A percentile compares a stretch with the other conserved stretches of the same genome.
These are phyloP conservation scores for Tricholoma sp. DNA, from an alignment of 768 basidiomycete species.

Conservation along the genomic window DNA sequence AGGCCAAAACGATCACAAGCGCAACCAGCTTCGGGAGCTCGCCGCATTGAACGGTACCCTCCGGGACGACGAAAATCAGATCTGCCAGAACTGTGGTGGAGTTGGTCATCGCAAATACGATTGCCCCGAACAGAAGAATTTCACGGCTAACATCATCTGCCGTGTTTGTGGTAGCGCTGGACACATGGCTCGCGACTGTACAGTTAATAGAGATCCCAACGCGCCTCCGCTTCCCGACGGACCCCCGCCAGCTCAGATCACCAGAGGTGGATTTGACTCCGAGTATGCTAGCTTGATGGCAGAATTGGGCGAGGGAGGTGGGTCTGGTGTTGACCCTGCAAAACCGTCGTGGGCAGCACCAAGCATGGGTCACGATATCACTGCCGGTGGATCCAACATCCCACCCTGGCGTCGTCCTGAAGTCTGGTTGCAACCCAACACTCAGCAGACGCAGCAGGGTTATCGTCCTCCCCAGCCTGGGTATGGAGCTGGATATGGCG, in stretches of 20 bases:
- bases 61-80: conserved; percentile 98
- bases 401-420: conserved; percentile 92
- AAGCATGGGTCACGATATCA: conserved; percentile 56
- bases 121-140: conserved; percentile 97
- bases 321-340: conserved; percentile 48
- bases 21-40: conserved; percentile 96
- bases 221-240: conserved; percentile 42
- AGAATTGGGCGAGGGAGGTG: conserved; percentile 86
- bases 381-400: conserved; percentile 72
- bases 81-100: conserved; percentile 95
- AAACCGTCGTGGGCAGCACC: conserved; percentile 48
- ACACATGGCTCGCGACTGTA: conserved; percentile 98
- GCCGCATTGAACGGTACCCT: conserved; percentile 98
- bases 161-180: conserved; percentile 97
- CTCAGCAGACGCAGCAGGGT: conserved; percentile 47
- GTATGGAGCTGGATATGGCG: conserved; percentile 45
- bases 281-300: conserved; percentile 98
- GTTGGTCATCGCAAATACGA: conserved; percentile 98
- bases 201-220: conserved; percentile 87
- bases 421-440: conserved; percentile 66
- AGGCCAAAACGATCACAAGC: conserved; percentile 99
- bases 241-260: conserved; percentile 45
- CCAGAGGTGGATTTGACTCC: conserved; percentile 86
- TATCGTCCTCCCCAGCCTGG: conserved; percentile 66
- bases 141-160: conserved; percentile 99